Evolutionary conservation across 805 yeast genomes (phyloP).

Genomic region (Hanseniaspora occidentalis): DNA sequence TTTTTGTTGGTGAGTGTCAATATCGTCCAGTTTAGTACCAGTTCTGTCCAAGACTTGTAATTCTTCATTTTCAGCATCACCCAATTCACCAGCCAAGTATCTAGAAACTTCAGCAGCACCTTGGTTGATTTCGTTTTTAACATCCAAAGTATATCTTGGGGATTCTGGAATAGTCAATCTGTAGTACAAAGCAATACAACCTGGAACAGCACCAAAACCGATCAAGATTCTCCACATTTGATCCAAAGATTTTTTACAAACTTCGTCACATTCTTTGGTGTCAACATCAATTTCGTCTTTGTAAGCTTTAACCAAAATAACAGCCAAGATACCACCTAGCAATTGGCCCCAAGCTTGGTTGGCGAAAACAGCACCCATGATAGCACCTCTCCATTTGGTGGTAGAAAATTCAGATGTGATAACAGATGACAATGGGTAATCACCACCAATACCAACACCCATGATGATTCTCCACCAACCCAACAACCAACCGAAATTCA

Average conservation of each 20-base stretch:
- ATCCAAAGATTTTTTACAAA: slow-evolving; percentile 70
- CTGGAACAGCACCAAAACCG: slow-evolving; percentile 89
- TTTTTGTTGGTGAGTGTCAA: slow-evolving; percentile 46
- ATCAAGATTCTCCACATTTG: slow-evolving; percentile 89
- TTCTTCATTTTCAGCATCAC: slow-evolving; percentile 38
- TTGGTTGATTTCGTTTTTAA: slow-evolving; percentile 42
- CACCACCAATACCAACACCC: slow-evolving; percentile 98
- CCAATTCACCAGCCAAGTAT: slow-evolving; percentile 36
- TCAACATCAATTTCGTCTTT: slow-evolving; percentile 47
- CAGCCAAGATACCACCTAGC: slow-evolving; percentile 72
- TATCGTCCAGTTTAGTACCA: slow-evolving; percentile 36
- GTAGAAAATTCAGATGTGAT: slow-evolving; percentile 88
- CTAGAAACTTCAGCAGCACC: slow-evolving; percentile 46
- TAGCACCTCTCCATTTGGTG: slow-evolving; percentile 96
- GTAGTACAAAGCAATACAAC: slow-evolving; percentile 70
- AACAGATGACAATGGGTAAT: slow-evolving; percentile 87
- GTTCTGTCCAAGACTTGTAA: slow-evolving; percentile 33
- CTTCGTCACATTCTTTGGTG: slow-evolving; percentile 46
- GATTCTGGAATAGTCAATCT: slow-evolving; percentile 93
- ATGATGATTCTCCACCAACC: slow-evolving; percentile 69
- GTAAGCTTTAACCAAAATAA: slow-evolving; percentile 66
- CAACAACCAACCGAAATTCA: slow-evolving; percentile 62
- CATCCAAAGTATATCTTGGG: slow-evolving; percentile 81
- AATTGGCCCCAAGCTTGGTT: slow-evolving; percentile 97
- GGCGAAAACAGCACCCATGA: slow-evolving; percentile 92